These are phyloP conservation scores for Ambrosia hybrid DNA, from an alignment of 140 eudicot species.

Conservation along the genomic window DNA sequence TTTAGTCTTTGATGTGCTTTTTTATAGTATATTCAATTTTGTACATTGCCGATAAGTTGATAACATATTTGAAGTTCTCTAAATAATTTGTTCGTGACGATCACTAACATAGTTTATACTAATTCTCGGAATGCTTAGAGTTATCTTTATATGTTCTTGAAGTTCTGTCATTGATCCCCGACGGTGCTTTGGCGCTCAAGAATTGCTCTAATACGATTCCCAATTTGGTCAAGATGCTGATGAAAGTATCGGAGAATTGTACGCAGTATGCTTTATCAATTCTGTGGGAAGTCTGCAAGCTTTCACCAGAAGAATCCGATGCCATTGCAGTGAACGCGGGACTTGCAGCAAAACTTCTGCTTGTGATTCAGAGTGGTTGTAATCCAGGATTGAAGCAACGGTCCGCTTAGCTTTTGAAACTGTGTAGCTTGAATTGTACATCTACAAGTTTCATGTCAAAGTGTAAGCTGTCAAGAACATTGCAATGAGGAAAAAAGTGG, in stretches of 20 bases:
- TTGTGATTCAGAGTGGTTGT: conserved; percentile 76
- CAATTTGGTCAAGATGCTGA: conserved; percentile 31
- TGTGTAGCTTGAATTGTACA: conserved; percentile 64
- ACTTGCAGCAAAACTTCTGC: neutral
- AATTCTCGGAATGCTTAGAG: conserved; percentile 1
- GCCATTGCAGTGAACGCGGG: conserved; percentile 36
- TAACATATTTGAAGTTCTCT: too few species aligned
- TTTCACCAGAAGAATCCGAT: conserved; percentile 58
- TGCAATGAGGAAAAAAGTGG: conserved; percentile 46
- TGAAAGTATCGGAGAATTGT: conserved; percentile 61
- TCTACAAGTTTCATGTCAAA: conserved; percentile 66
- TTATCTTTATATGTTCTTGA: neutral
- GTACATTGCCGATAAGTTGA: too few species aligned
- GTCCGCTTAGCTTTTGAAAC: conserved; percentile 69
- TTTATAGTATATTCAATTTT: too few species aligned
- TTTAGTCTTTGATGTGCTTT: too few species aligned
- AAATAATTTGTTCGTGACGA: too few species aligned
- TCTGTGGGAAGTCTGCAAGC: conserved; percentile 56
- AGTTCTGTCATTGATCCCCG: neutral
- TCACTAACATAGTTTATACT: too few species aligned
- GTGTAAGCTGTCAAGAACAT: conserved; percentile 72
- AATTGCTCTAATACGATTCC: neutral
- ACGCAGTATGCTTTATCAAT: conserved; percentile 55
- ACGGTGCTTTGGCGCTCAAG: conserved; percentile 8
- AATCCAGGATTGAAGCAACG: conserved; percentile 57